Evolutionary conservation across 2,329 filamentous ascomycete genomes (phyloP), one percentile per base, ranked within the genome.

Genomic region (Diaporthe caulivora): DNA sequence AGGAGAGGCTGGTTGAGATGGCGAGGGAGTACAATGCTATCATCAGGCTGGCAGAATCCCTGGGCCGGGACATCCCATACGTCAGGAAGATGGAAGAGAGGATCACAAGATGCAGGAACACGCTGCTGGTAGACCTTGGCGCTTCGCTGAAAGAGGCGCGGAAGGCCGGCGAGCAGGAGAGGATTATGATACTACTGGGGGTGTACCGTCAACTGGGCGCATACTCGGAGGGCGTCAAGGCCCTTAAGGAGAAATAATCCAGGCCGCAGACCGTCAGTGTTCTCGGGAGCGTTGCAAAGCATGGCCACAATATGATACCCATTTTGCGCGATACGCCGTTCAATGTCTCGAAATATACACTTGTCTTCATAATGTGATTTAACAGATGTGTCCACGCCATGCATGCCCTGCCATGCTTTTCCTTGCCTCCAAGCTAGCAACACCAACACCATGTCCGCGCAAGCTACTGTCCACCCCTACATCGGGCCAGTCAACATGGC

Each of bases 141-240:
- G 86, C 87, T 29, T 89, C 89, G 2, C 74, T 83, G 42, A 84
- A 83, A 74, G 84, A 85, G 71, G 82, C 82, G 0, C 83, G 80
- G 31, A 86, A 83, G 70, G 84, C 85, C 0, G 87, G 86, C 0
- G 55, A 76, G 0, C 82, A 79, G 24, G 78, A 81, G 5, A 84
- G 87, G 64, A 76, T 90, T 1, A 75, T 91, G n/a, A 87, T 83
- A 72, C 86, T 88, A 47, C 82, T 91, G 75, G 84, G 83, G 0
- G 81, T 91, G 31, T 91, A 91, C 77, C 83, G 86, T n/a, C 78
- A 83, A 2, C 79, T 91, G 2, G 86, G 87, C 57, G 87, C 88
- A 18, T 85, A 89, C 73, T 80, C 80, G 7, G 89, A 91, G 54
- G 88, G 87, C 1, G 81, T 91, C 55, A 87, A 86, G 75, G 79